Conservation (phyloP, 176 grass and related monocot genomes). For the Oryza rufipogon region DNA sequence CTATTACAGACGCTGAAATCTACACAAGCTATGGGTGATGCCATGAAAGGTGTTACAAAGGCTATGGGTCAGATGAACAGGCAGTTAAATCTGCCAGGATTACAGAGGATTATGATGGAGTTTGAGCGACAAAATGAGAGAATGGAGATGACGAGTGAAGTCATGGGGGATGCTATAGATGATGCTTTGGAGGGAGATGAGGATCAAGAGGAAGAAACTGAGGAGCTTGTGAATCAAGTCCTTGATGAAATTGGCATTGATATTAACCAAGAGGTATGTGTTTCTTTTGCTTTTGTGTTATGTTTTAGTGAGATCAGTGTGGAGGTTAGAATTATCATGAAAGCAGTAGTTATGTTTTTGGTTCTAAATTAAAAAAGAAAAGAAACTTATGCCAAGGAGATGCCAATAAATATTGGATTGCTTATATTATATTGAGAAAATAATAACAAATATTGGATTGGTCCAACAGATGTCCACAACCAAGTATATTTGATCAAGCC, state of each 20-base stretch:
- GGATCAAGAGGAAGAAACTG: conserved; percentile 69
- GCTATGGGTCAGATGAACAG: conserved; percentile 85
- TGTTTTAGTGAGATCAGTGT: not conserved
- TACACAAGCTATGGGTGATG: conserved; percentile 80
- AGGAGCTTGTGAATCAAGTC: conserved; percentile 80
- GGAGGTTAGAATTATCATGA: not conserved
- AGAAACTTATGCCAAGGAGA: not conserved
- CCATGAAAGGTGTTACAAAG: conserved; percentile 86
- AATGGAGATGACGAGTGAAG: conserved; percentile 82
- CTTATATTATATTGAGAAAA: too few relatives aligned
- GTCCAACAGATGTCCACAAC: not conserved
- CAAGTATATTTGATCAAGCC: not conserved
- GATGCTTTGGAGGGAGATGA: conserved; percentile 74
- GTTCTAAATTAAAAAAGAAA: not conserved
- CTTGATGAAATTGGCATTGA: conserved; percentile 84
- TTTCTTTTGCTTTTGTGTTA: not conserved
- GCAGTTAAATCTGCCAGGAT: conserved; percentile 65
- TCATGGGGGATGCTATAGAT: conserved; percentile 78
- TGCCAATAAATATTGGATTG: not conserved
- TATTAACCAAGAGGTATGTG: conserved; percentile 61
- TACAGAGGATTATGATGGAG: conserved; percentile 79
- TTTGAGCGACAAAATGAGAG: conserved; percentile 84
- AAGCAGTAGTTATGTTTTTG: not conserved
- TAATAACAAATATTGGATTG: not conserved
- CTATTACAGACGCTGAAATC: conserved; percentile 68